These are phyloP conservation scores for Trebouxia gelatinosa DNA, from an alignment of 163 green algal genomes.

Conservation along the genomic window DNA sequence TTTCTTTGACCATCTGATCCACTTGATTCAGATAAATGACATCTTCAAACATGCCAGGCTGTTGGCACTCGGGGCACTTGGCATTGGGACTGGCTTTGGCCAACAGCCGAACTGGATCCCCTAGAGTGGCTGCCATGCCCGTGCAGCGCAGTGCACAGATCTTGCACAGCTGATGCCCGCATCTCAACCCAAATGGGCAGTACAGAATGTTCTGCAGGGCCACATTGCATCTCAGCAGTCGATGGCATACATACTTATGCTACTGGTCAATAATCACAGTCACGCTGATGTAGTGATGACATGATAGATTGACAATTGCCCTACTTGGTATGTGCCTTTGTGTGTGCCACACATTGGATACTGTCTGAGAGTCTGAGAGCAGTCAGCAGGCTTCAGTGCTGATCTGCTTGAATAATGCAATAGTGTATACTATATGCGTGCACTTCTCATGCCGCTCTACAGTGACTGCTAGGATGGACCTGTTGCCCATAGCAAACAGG, in stretches of 20 bases:
- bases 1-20: constrained; percentile 21
- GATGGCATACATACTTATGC: neutral
- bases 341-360: no score
- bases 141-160: constrained; percentile 15
- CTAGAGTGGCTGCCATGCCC: constrained; percentile 3
- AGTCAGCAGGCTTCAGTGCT: no score
- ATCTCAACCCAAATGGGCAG: constrained; percentile 8
- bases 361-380: no score
- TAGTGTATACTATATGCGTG: no score
- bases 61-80: constrained; percentile 22
- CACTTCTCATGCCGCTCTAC: no score
- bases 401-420: no score
- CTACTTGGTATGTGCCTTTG: neutral
- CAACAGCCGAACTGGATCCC: neutral
- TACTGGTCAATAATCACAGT: neutral
- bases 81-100: neutral
- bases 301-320: neutral
- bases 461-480: no score
- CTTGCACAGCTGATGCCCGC: constrained; percentile 22
- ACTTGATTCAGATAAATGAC: constrained; percentile 24
- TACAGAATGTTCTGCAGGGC: constrained; percentile 25
- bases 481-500: no score
- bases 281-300: neutral
- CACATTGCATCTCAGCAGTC: neutral
- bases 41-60: constrained; percentile 9